Evolutionary conservation across 306 rosid genomes (phyloP).

Genomic region (Sechiopsis laciniata): DNA sequence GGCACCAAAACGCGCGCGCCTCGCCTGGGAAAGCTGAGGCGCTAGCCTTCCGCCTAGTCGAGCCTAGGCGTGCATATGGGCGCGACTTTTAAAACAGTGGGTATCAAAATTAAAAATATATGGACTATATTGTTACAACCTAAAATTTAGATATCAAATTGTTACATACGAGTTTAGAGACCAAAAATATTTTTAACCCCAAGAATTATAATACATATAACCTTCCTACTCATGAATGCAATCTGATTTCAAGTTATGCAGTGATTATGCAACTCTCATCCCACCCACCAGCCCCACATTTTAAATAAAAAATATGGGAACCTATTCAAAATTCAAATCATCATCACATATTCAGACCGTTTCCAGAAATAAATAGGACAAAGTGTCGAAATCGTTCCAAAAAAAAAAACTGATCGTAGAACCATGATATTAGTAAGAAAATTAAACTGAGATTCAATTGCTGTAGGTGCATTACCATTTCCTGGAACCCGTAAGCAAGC

Average conservation of each 20-base stretch:
- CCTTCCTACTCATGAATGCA: neutral
- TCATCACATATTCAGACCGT: neutral
- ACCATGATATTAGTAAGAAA: neutral
- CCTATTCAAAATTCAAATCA: neutral
- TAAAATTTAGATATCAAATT: too few species aligned
- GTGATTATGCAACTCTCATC: neutral
- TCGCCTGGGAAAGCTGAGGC: too few species aligned
- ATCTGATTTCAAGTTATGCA: constrained; percentile 8
- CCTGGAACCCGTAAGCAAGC: constrained; percentile 53
- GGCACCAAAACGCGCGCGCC: too few species aligned
- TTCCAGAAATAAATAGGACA: neutral
- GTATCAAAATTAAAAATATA: too few species aligned
- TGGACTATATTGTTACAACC: too few species aligned
- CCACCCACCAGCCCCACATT: neutral
- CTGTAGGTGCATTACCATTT: constrained; percentile 32
- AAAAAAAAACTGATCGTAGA: neutral
- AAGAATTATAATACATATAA: neutral
- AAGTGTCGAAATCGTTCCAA: too few species aligned
- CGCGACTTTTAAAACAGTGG: too few species aligned
- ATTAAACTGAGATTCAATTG: neutral
- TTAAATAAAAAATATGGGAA: neutral
- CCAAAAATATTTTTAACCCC: neutral
- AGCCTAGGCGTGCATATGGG: too few species aligned
- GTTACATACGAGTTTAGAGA: too few species aligned
- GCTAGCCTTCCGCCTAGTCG: too few species aligned